These are phyloP conservation scores for Chlamydomonas sp. DNA, from an alignment of 139 green algal species.

Conservation along the genomic window DNA sequence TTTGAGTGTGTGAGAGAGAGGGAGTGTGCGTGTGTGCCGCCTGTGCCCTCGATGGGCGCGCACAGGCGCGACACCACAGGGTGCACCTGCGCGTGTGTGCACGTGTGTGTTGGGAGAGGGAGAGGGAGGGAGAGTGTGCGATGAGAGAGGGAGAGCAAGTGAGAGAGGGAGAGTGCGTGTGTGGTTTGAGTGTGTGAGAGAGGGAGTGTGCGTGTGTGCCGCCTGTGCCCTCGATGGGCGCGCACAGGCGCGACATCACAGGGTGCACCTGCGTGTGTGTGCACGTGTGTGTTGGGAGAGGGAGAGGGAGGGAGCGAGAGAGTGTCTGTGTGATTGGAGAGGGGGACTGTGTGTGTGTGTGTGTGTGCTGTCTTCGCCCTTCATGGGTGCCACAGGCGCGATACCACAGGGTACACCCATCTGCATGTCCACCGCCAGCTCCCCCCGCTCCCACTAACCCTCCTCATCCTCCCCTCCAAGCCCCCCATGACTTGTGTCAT, in stretches of 20 bases:
- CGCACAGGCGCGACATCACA: conserved; percentile 82
- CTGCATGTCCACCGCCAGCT: background rate
- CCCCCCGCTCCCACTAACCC: background rate
- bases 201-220: too few species aligned
- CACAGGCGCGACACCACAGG: too few species aligned
- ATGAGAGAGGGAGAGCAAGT: too few species aligned
- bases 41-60: background rate
- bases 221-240: conserved; percentile 88
- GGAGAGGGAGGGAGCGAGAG: background rate
- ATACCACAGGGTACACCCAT: background rate
- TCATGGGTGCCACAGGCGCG: conserved; percentile 4
- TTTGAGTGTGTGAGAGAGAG: background rate
- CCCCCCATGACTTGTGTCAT: background rate
- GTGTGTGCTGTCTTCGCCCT: conserved; percentile 52
- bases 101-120: too few species aligned
- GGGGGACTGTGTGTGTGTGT: background rate
- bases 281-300: background rate
- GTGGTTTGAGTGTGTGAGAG: too few species aligned
- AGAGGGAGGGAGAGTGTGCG: too few species aligned
- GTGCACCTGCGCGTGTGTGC: too few species aligned
- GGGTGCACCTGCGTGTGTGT: conserved; percentile 70
- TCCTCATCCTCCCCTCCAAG: background rate
- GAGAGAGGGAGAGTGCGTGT: too few species aligned
- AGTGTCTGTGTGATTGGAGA: background rate
- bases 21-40: background rate